Base-by-base conservation (phyloP, 257 asterid species). In the Ajuga chamaepitys region DNA sequence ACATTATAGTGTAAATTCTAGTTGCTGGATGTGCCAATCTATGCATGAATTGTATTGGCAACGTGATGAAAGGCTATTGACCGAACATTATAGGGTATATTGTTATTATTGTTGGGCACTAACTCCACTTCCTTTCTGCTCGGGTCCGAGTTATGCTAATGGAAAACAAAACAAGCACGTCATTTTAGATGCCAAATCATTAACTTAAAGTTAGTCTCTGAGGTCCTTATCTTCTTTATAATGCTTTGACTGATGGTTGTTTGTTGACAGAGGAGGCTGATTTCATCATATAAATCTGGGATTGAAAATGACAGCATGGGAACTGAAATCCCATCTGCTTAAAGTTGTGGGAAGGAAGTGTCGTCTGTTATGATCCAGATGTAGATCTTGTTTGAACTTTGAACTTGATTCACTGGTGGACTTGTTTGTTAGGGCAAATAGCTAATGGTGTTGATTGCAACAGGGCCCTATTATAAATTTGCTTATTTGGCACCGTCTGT, bases 251-350 rank as follows among this genome's bases (percentile, higher is more conserved):
- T n/a, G n/a, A n/a, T 55, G 62, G 59, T 66, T 72, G 18, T 47
- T 70, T 70, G 56, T 80, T 67, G 66, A 45, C 89, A 89, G 95
- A 85, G 83, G 82, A 85, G 70, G 73, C 41, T 86, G 74, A 50
- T 86, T 3, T 74, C 84, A 50, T 74, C 86, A 4, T 58, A 77
- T 37, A 51, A 73, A 7, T 53, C 9, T 24, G 77, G 78, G 8
- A 48, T 47, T 21, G 75, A 56, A 35, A 74, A 65, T 26, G 68
- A 70, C 18, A 58, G 64, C 16, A 50, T 24, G 42, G 74, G 73
- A 37, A 68, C 62, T 30, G 64, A 70, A 37, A 70, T 68, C 55
- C 61, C 20, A 12, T 63, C 76, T 46, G 71, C 30, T 5, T 68
- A 28, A 69, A 32, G 70, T 14, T 6, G n/a, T 45, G 14, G 58